Base-by-base conservation (phyloP, 176 grass and related monocot genomes). In the Triticum dicoccoides region DNA sequence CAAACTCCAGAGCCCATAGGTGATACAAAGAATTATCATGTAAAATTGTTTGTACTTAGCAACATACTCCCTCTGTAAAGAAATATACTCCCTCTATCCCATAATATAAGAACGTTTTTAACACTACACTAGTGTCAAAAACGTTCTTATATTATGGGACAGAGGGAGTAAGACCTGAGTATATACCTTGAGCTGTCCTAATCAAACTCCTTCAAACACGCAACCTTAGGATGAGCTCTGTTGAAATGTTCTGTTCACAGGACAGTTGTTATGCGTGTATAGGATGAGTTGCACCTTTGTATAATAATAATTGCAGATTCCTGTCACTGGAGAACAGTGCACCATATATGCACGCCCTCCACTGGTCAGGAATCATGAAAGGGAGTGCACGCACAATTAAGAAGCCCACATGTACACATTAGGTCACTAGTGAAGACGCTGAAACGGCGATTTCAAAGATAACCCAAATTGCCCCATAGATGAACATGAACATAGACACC, bases 331-430 rank as follows among this genome's bases (percentile, higher is more conserved):
- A 65, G 54, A 83, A 18, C 35, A 71, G 15, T 54, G 17, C 73
- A 83, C 4, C 79, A 25, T 23, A 66, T 67, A 5, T 65, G 41
- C 39, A 72, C 11, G 52, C 11, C 17, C 39, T 52, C 59, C 73
- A 85, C 41, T 90, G 30, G 9, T 5, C 64, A 86, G 30, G 63
- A 90, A 78, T 44, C 30, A 86, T 14, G 44, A 71, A 90, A 79
- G 44, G 68, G 62, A 10, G 9, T 34, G 39, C 32, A 77, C 67
- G 69, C 61, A 89, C 11, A 80, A 74, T 67, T 85, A 65, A 76
- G 14, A 80, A 74, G 23, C 12, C 2, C 61, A 69, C 21, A 49
- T 8, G 54, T 79, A 65, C n/a, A 79, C 80, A 86, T 87, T 44
- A 56, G 23, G 72, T 56, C 44, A 79, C 58, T 17, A 82, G 73